Evolutionary conservation across 208 protist genomes (phyloP).

Genomic region (Borovskyia barvae): DNA sequence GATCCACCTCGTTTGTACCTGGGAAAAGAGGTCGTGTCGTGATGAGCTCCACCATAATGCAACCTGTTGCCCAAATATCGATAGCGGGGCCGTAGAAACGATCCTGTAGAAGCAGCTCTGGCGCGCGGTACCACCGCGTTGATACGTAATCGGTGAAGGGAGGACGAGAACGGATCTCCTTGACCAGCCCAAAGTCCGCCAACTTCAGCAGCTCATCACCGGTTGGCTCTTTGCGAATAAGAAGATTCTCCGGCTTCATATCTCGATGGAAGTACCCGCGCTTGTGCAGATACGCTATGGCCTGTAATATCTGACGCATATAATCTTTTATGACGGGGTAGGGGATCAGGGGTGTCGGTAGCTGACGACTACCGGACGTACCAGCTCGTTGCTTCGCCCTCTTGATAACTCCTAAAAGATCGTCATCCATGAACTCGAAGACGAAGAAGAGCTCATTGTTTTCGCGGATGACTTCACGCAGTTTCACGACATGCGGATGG

Average conservation of each 20-base stretch:
- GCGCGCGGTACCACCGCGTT: conserved; percentile 98
- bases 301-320: conserved; percentile 92
- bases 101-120: conserved; percentile 97
- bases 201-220: conserved; percentile 94
- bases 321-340: conserved; percentile 90
- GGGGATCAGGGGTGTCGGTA: conserved; percentile 51
- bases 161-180: conserved; percentile 36
- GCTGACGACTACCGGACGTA: conserved; percentile 17
- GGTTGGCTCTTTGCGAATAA: conserved; percentile 61
- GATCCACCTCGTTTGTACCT: conserved; percentile 82
- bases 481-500: conserved; percentile 97
- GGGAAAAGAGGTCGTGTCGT: conserved; percentile 96
- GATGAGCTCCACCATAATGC: conserved; percentile 98
- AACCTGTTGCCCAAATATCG: conserved; percentile 95
- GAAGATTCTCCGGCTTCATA: conserved; percentile 98
- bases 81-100: conserved; percentile 93
- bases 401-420: conserved; percentile 95
- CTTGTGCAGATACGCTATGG: conserved; percentile 95
- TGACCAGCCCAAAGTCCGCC: conserved; percentile 90
- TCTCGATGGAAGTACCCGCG: conserved; percentile 96
- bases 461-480: conserved; percentile 96
- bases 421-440: conserved; percentile 97
- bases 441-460: conserved; percentile 97
- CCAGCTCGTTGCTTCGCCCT: conserved; percentile 73
- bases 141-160: conserved; percentile 96